Percentiles rank a stretch among this genome's conserved stretches.
Conservation (phyloP, 2,329 filamentous ascomycete genomes). For the Talaromyces sp. region DNA sequence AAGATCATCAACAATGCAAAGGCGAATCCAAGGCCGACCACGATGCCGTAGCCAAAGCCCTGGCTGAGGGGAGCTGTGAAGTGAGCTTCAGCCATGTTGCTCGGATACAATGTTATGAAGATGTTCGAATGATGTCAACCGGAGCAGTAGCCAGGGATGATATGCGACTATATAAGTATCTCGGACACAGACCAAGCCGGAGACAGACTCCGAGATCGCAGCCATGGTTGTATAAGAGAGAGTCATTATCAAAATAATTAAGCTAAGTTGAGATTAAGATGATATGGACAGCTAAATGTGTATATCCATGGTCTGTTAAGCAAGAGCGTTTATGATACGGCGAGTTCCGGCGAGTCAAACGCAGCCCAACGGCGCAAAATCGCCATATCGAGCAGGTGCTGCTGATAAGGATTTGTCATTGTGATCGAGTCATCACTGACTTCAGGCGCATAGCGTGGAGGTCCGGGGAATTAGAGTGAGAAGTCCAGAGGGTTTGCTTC, state of each 20-base stretch:
- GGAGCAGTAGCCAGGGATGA: not conserved
- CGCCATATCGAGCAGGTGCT: not conserved
- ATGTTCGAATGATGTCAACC: not conserved
- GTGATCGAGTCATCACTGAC: constrained; percentile 13
- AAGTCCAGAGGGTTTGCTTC: not conserved
- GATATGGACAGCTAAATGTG: not conserved
- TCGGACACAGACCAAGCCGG: not conserved
- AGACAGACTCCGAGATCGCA: constrained; percentile 17
- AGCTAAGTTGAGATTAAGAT: not conserved
- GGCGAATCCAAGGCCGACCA: constrained; percentile 68
- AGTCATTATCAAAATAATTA: not conserved
- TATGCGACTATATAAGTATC: not conserved
- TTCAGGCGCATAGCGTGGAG: not conserved
- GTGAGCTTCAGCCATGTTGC: constrained; percentile 11
- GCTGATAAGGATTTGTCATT: constrained; percentile 18
- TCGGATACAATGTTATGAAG: not conserved
- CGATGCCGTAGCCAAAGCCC: constrained; percentile 73
- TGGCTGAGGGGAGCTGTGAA: constrained; percentile 44
- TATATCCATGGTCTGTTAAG: not conserved
- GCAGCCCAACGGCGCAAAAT: not conserved
- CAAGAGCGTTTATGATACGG: not conserved
- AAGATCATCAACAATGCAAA: constrained; percentile 74
- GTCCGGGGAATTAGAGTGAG: not conserved
- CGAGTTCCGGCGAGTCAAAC: constrained; percentile 1
- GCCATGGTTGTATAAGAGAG: constrained; percentile 1